Conservation (phyloP, 2,329 filamentous ascomycete genomes). For the Fusarium virguliforme region DNA sequence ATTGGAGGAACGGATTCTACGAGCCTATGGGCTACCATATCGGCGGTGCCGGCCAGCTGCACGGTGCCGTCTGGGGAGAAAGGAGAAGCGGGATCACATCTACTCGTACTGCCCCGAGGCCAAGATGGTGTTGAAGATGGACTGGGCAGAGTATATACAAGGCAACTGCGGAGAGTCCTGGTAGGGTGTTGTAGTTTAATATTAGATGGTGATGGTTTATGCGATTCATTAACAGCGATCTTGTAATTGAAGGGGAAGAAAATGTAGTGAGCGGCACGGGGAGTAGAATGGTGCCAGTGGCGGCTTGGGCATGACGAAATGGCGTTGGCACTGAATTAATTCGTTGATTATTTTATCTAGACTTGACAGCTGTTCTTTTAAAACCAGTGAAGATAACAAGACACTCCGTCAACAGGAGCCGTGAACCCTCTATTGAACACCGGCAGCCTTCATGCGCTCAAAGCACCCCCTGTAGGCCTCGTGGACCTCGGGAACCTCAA, state of each 20-base stretch:
- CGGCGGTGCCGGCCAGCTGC: slow-evolving; percentile 64
- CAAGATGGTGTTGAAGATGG: slow-evolving; percentile 72
- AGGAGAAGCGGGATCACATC: slow-evolving; percentile 61
- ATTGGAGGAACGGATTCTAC: slow-evolving; percentile 68
- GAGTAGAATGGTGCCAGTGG: background rate
- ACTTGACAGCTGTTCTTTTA: slow-evolving; percentile 57
- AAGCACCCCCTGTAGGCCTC: slow-evolving; percentile 66
- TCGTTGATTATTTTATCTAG: slow-evolving; percentile 8
- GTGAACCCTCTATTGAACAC: slow-evolving; percentile 35
- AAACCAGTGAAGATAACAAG: slow-evolving; percentile 52
- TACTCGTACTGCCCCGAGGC: slow-evolving; percentile 73
- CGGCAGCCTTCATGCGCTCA: slow-evolving; percentile 23
- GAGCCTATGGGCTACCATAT: slow-evolving; percentile 74
- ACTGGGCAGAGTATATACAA: slow-evolving; percentile 66
- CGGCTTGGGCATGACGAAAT: slow-evolving; percentile 4
- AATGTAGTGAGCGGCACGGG: too few species aligned
- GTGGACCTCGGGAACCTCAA: slow-evolving; percentile 73
- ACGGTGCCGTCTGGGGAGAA: slow-evolving; percentile 65
- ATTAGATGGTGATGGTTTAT: slow-evolving; percentile 4
- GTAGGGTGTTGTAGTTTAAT: slow-evolving; percentile 4
- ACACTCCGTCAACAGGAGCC: background rate
- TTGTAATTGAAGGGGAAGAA: background rate
- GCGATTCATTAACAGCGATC: background rate
- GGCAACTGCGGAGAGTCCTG: slow-evolving; percentile 59
- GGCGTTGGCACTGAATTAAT: slow-evolving; percentile 9